Base-by-base conservation (phyloP, 441 rosid genomes). In the Dalechampia spathulata region DNA sequence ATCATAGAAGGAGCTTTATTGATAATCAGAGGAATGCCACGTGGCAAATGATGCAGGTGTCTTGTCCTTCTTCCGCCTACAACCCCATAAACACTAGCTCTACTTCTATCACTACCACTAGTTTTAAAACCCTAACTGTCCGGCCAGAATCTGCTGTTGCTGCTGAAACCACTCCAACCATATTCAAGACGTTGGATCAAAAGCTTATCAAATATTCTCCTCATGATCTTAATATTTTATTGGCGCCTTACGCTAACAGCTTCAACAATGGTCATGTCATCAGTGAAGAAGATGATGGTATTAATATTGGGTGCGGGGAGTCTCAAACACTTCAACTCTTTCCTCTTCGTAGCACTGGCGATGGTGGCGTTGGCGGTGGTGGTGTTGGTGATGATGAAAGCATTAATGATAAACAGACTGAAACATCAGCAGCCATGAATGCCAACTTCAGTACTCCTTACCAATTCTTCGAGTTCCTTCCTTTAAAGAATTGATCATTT, bases 391-490 rank as follows among this genome's bases (percentile, higher is more conserved):
- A 60, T 52, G 69, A 63, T 14, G 50, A 63, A 22, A 55, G 45
- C 60, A 57, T 50, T 38, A 30, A 58, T n/a, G 74, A 64, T 51
- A 74, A 70, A 65, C 80, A 57, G 42, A 65, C 36, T 4, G 75
- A 66, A 41, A 17, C 49, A 37, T 66, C 74, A 10, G 27, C 54
- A 7, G 66, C 70, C 41, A 63, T 68, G 66, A 74, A 64, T 62
- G 72, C 58, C 12, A 58, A 57, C 65, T 45, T 68, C 52, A n/a
- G n/a, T n/a, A 19, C 65, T 22, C 65, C 72, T 69, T 69, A 51
- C 62, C 87, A 74, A 72, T 91, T 81, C 58, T 88, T 83, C 63
- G 98, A 88, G 69, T 91, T 91, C 73, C 87, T 91, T 53, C 98
- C 98, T 7, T 14, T 88, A 79, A 91, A 91, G 78, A 81, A 82